Evolutionary conservation across 1,284 basidiomycete species (phyloP), one percentile per base, ranked within the genome.

Genomic region (Apiotrichum porosum): DNA sequence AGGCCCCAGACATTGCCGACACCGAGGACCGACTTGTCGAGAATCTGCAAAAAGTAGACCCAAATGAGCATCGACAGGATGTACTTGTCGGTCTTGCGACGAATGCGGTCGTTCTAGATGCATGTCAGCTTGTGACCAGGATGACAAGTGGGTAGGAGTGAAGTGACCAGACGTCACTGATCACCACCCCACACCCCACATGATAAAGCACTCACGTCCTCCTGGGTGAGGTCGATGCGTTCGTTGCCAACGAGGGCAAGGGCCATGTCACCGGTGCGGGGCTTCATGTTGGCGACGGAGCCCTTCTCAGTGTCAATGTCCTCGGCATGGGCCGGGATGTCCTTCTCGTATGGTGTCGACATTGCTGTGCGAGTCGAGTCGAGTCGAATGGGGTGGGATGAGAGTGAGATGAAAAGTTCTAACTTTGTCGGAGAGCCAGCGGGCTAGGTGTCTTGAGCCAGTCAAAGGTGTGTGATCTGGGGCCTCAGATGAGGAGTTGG

Each of bases 11-110:
- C 33, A 14, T 52, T 52, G 10, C 49, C 42, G 33, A 48, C 42
- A 30, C 51, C 46, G 15, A 52, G 43, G 21, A 65, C 54, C 2
- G 57, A 59, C 53, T 70, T 70, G 56, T 70, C 68, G 30, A 69
- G 47, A 39, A 64, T 65, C 38, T 68, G 66, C 21, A 67, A 47
- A 46, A 67, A 65, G 50, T 67, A 69, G 14, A 69, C 61, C 63
- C 64, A 65, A 21, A 58, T 47, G 9, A 69, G 55, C n/a, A 68
- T 54, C 6, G 58, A 32, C 8, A 66, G 52, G 44, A 66, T 61
- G 33, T 55, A 48, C 41, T 53, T 59, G 52, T 66, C 65, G 13
- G 62, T 65, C 52, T 58, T 57, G 35, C 58, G 40, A 33, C 57
- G 37, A 42, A 65, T 56, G 6, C 58, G 38, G 4, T 43, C 26